Conservation (phyloP, 331 rosid species). For the Malus hybrid region DNA sequence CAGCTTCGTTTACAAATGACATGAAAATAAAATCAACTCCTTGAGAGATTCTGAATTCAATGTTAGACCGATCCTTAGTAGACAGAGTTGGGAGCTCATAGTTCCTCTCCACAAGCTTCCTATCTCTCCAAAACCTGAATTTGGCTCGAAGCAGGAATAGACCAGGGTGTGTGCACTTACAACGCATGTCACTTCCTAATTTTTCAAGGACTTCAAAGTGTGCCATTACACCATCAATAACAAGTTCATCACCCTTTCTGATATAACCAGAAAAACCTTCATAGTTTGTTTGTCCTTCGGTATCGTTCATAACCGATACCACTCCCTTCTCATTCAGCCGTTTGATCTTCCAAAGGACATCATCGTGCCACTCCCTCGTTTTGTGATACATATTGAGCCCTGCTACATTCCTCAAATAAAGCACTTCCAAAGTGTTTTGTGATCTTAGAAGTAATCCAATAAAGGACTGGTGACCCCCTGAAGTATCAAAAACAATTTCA, state of each 20-base stretch:
- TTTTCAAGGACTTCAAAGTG: constrained; percentile 55
- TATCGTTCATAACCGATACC: too few species aligned
- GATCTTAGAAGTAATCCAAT: constrained; percentile 23
- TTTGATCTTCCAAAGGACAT: too few species aligned
- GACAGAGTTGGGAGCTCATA: constrained; percentile 56
- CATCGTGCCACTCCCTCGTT: too few species aligned
- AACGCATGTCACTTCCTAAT: constrained; percentile 45
- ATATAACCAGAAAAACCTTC: constrained; percentile 69
- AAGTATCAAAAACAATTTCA: constrained; percentile 63
- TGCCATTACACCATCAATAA: constrained; percentile 80
- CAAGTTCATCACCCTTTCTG: constrained; percentile 65
- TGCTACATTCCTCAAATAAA: constrained; percentile 68
- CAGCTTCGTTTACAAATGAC: constrained; percentile 33
- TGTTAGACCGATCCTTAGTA: constrained; percentile 39
- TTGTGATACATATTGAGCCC: too few species aligned
- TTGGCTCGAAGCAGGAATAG: constrained; percentile 64
- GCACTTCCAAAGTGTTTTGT: constrained; percentile 66
- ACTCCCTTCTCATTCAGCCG: too few species aligned
- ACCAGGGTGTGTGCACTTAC: constrained; percentile 67
- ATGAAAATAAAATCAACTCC: constrained; percentile 31
- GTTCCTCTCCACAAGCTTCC: constrained; percentile 52
- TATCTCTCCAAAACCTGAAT: constrained; percentile 75
- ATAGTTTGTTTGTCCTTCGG: constrained; percentile 40
- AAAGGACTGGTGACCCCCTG: constrained; percentile 58
- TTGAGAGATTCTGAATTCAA: constrained; percentile 34